These are phyloP conservation scores for Tricladium varicosporioides DNA, from an alignment of 2,329 filamentous ascomycete species.

Conservation along the genomic window DNA sequence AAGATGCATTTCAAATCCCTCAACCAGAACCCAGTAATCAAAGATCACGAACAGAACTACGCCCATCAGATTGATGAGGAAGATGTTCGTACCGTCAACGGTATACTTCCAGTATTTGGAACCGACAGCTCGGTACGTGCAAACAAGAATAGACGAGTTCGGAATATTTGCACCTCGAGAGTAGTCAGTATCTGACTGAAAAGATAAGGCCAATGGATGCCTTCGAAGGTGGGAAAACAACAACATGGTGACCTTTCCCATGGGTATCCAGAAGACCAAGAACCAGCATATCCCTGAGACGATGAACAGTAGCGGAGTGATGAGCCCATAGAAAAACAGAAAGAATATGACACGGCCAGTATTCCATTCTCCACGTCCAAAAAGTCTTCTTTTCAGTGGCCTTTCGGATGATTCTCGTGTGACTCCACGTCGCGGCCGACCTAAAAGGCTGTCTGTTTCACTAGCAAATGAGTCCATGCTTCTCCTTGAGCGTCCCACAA, in stretches of 20 bases:
- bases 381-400: constrained; percentile 76
- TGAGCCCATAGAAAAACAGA: constrained; percentile 88
- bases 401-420: constrained; percentile 39
- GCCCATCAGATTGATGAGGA: constrained; percentile 93
- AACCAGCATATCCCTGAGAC: constrained; percentile 93
- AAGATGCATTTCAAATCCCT: constrained; percentile 62
- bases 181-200: constrained; percentile 80
- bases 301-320: constrained; percentile 81
- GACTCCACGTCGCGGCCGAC: constrained; percentile 55
- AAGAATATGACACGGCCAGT: constrained; percentile 94
- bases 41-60: constrained; percentile 94
- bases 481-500: constrained; percentile 81
- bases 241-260: constrained; percentile 92
- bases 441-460: constrained; percentile 88
- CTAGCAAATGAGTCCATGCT: constrained; percentile 82
- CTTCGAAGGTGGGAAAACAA: constrained; percentile 88
- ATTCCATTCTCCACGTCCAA: constrained; percentile 95
- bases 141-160: constrained; percentile 84
- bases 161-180: constrained; percentile 69
- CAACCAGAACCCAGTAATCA: constrained; percentile 79
- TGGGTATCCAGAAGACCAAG: constrained; percentile 95
- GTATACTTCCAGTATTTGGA: constrained; percentile 99
- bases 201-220: constrained; percentile 88
- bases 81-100: constrained; percentile 96
- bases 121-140: constrained; percentile 94